Evolutionary conservation across 2,329 filamentous ascomycete genomes (phyloP), one percentile per base, ranked within the genome.

Genomic region (Colletotrichum cereale): DNA sequence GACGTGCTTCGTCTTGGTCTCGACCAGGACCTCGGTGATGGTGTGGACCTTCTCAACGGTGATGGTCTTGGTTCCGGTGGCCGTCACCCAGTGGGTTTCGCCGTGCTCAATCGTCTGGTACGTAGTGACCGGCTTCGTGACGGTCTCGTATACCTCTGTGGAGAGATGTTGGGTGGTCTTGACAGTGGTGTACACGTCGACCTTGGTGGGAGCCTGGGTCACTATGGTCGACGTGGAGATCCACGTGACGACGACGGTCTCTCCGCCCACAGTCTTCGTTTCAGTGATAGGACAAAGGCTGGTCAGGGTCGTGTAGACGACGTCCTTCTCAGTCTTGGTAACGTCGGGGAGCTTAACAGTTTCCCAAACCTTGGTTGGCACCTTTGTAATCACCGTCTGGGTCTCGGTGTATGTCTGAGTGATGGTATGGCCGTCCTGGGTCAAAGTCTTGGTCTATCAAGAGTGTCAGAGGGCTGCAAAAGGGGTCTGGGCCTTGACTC

Each of bases 51-150:
- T 78, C 12, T 83, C 68, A 24, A 72, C 76, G 31, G 79, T 79
- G 3, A 82, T 75, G 8, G 82, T 85, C 76, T 83, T 78, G 3
- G 83, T 85, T 68, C 78, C 78, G 8, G 85, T 87, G 72, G 80
- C 74, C 6, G 83, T 85, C 57, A 85, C 67, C 60, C 82, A 80
- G 55, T 84, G 75, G 12, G 74, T 71, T 34, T 76, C 74, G 67
- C 66, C 63, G 73, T 73, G 58, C 83, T 86, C 57, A 75, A 84
- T 78, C n/a, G 85, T 86, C 6, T 84, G 83, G 75, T 83, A 82
- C 62, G 78, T 78, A 62, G 79, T 82, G 75, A 76, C 81, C 16
- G 82, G 82, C 53, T 82, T 79, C 29, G 84, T 84, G 38, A 72
- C 58, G 29, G 80, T 82, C 62, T 79, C 75, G 64, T 80, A 80